Conservation (phyloP, 164 flowering plant species). For the Sedum album region DNA sequence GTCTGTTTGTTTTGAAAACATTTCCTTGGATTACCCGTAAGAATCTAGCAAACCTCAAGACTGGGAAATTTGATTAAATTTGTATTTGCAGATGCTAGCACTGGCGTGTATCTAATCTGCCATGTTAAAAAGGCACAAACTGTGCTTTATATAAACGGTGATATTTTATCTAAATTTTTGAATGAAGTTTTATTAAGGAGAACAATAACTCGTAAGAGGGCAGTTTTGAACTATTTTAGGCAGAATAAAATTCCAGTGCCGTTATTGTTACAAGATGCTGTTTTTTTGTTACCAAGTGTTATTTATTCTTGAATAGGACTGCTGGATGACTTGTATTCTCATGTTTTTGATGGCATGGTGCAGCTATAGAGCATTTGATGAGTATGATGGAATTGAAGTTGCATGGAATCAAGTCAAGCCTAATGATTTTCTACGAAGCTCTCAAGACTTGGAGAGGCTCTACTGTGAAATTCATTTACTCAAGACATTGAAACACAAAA, state of each 20-base stretch:
- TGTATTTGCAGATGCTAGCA: not conserved
- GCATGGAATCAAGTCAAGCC: constrained; percentile 68
- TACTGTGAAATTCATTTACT: constrained; percentile 59
- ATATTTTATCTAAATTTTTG: too few species aligned
- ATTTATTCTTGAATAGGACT: not conserved
- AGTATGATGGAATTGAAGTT: constrained; percentile 57
- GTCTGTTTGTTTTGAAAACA: not conserved
- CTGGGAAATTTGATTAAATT: not conserved
- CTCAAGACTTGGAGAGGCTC: constrained; percentile 58
- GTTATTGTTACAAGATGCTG: constrained; percentile 1
- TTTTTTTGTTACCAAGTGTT: not conserved
- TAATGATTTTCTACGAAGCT: constrained; percentile 43
- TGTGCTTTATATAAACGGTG: not conserved
- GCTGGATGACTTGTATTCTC: not conserved
- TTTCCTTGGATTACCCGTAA: too few species aligned
- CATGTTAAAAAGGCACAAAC: not conserved
- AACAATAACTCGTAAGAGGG: not conserved
- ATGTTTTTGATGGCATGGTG: constrained; percentile 4
- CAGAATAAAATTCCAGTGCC: not conserved
- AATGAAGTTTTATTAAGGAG: not conserved
- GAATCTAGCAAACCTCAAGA: not conserved
- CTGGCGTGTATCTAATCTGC: not conserved
- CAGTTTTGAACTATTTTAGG: not conserved
- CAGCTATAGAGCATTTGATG: constrained; percentile 64
- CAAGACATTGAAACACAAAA: constrained; percentile 50